A percentile compares a stretch with the other conserved stretches of the same genome.
Conservation (phyloP, 805 yeast species). For the Ogataea pini region DNA sequence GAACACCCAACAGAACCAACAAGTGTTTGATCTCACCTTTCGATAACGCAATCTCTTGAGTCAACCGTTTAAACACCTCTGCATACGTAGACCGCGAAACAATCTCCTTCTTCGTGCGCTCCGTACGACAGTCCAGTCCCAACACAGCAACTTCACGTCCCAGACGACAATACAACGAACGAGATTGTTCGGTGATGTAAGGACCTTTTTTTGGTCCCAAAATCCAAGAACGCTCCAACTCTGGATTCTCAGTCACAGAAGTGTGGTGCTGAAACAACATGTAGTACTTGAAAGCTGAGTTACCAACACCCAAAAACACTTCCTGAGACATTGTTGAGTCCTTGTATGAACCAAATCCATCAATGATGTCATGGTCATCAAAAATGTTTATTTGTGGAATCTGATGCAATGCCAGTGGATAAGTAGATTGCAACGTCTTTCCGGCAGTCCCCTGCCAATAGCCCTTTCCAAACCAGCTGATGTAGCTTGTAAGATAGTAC, state of each 20-base stretch:
- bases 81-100: constrained; percentile 58
- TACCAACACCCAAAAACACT: constrained; percentile 72
- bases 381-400: constrained; percentile 85
- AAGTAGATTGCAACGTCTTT: constrained; percentile 61
- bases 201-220: constrained; percentile 60
- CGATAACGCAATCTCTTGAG: constrained; percentile 50
- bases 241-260: constrained; percentile 44
- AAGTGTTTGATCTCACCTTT: constrained; percentile 70
- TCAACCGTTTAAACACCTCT: constrained; percentile 58
- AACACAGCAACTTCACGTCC: constrained; percentile 72
- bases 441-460: constrained; percentile 75
- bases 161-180: constrained; percentile 69
- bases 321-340: constrained; percentile 72
- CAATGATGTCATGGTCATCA: constrained; percentile 97
- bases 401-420: constrained; percentile 74
- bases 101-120: constrained; percentile 65
- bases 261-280: constrained; percentile 90
- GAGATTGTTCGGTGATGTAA: constrained; percentile 63
- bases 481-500: constrained; percentile 72
- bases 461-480: constrained; percentile 90
- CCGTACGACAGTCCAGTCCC: constrained; percentile 94
- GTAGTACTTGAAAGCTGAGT: constrained; percentile 79
- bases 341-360: constrained; percentile 90
- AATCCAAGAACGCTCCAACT: constrained; percentile 60
- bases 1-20: constrained; percentile 86